phyloP scores from a whole-genome alignment of 345 rosid species.

The Populus deltoides region DNA sequence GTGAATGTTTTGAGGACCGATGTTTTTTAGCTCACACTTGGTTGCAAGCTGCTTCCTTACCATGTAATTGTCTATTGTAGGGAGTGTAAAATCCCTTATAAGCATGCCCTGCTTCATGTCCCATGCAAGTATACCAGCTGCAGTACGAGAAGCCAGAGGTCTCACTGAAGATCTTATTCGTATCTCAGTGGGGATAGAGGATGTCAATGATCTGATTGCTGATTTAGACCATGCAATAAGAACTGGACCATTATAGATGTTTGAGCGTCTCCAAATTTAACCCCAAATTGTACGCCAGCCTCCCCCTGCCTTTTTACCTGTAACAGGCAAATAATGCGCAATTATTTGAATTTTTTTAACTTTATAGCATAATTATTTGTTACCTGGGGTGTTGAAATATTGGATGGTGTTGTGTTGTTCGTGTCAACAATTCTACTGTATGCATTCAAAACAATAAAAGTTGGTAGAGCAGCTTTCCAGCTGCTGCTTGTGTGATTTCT shows the following conservation, averaged over 20 bases:
- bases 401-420: no score
- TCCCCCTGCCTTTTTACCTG: neutral
- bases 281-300: neutral
- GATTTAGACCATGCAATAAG: constrained; percentile 75
- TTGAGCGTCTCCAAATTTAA: neutral
- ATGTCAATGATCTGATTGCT: constrained; percentile 78
- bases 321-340: no score
- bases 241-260: constrained; percentile 50
- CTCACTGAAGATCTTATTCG: constrained; percentile 86
- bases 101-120: constrained; percentile 99
- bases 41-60: neutral
- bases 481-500: neutral
- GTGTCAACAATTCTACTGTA: neutral
- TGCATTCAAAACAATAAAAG: neutral
- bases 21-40: neutral
- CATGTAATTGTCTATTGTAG: constrained; percentile 28
- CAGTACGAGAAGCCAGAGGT: constrained; percentile 86
- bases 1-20: neutral
- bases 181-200: constrained; percentile 89
- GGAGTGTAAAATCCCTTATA: constrained; percentile 93
- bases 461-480: neutral
- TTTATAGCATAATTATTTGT: neutral
- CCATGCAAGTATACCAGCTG: constrained; percentile 84
- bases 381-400: neutral
- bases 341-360: neutral